Percentiles rank a stretch among this genome's conserved stretches.
These are phyloP conservation scores for Cytospora schulzeri DNA, from an alignment of 2,329 filamentous ascomycete genomes.

Conservation along the genomic window DNA sequence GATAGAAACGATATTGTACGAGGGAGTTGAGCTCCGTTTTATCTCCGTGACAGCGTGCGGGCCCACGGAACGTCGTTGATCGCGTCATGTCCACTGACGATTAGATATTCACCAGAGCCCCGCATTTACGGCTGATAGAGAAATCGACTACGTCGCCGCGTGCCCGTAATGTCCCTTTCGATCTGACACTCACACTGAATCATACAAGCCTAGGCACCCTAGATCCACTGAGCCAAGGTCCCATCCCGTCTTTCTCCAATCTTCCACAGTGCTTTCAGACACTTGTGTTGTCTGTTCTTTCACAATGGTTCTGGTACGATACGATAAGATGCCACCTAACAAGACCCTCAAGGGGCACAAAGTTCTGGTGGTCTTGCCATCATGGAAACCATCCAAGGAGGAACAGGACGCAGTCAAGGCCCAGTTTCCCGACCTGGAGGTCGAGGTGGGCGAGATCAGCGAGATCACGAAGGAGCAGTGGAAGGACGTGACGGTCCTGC, in stretches of 20 bases:
- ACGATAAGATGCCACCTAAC: conserved; percentile 33
- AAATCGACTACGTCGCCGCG: background rate
- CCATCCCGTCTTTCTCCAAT: background rate
- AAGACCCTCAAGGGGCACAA: conserved; percentile 50
- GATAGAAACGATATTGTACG: background rate
- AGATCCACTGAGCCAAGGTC: background rate
- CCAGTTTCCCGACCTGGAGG: conserved; percentile 47
- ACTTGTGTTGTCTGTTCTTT: background rate
- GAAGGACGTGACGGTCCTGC: conserved; percentile 49
- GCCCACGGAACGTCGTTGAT: background rate
- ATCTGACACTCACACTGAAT: background rate
- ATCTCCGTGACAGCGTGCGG: too few species aligned
- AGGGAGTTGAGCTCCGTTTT: background rate
- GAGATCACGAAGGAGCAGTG: conserved; percentile 44
- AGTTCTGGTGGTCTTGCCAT: conserved; percentile 44
- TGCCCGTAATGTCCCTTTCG: background rate
- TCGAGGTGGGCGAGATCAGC: conserved; percentile 39
- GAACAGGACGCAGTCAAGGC: conserved; percentile 42
- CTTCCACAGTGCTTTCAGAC: background rate
- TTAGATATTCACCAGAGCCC: background rate
- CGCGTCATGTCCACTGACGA: background rate
- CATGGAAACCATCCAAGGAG: conserved; percentile 36
- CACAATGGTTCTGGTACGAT: conserved; percentile 20
- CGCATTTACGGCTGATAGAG: background rate
- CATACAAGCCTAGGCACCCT: background rate